Conservation (phyloP, 805 yeast species). For the Phaffomyces antillensis region DNA sequence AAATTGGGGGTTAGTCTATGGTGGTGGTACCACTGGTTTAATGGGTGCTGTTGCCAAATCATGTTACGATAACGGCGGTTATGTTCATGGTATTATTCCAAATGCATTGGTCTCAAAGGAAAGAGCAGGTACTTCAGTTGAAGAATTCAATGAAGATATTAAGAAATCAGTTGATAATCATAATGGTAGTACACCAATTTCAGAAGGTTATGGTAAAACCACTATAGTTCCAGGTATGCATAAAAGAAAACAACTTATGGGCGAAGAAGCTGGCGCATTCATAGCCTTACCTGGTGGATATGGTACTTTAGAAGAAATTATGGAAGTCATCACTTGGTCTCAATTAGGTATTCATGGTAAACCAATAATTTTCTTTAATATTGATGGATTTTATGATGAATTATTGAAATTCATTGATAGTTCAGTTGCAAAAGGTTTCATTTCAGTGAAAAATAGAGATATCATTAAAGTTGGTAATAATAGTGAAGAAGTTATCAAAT, state of each 20-base stretch:
- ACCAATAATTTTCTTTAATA: slow-evolving; percentile 73
- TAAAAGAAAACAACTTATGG: slow-evolving; percentile 82
- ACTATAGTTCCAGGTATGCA: slow-evolving; percentile 86
- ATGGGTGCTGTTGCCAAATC: slow-evolving; percentile 74
- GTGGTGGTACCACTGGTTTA: slow-evolving; percentile 83
- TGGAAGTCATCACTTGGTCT: slow-evolving; percentile 88
- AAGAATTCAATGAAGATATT: slow-evolving; percentile 40
- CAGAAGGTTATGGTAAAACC: slow-evolving; percentile 59
- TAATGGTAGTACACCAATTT: slow-evolving; percentile 56
- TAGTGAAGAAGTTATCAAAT: slow-evolving; percentile 58
- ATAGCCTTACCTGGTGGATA: slow-evolving; percentile 90
- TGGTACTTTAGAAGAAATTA: slow-evolving; percentile 83
- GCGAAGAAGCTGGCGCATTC: slow-evolving; percentile 77
- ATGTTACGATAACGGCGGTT: slow-evolving; percentile 41
- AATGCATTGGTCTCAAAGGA: slow-evolving; percentile 71
- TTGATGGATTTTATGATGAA: slow-evolving; percentile 73
- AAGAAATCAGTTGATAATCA: slow-evolving; percentile 52
- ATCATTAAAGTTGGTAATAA: slow-evolving; percentile 65
- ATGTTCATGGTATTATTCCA: slow-evolving; percentile 85
- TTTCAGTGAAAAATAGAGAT: slow-evolving; percentile 56
- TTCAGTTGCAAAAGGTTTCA: slow-evolving; percentile 60
- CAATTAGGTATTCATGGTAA: slow-evolving; percentile 81
- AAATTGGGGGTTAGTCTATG: slow-evolving; percentile 75
- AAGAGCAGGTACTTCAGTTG: slow-evolving; percentile 30
- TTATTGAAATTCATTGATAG: slow-evolving; percentile 54